Conservation (phyloP, 2,329 filamentous ascomycete genomes). For the Ophiosphaerella korrae region DNA sequence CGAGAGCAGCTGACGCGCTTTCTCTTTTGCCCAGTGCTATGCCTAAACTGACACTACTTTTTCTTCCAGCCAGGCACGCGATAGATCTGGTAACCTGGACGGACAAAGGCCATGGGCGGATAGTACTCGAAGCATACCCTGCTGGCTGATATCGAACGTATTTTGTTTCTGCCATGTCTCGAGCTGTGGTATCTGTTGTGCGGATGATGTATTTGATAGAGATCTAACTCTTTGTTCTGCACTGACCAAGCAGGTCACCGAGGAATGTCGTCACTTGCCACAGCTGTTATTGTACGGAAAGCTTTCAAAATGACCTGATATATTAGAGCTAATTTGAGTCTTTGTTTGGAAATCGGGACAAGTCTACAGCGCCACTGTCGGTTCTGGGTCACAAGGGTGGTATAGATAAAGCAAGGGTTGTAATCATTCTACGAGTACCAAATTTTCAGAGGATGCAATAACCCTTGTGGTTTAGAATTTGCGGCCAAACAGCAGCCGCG, state of each 20-base stretch:
- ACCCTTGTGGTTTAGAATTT: no score
- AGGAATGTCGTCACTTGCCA: no score
- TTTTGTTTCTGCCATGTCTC: no score
- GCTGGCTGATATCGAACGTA: background rate
- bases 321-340: background rate
- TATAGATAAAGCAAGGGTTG: no score
- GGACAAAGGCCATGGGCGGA: constrained; percentile 6
- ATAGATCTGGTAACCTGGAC: constrained; percentile 1
- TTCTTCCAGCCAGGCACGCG: constrained; percentile 16
- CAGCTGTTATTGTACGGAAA: background rate
- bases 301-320: background rate
- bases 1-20: constrained; percentile 1
- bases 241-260: no score
- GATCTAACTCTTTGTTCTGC: no score
- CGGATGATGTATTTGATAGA: no score
- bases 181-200: no score
- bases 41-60: constrained; percentile 15
- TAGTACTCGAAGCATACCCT: background rate
- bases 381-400: constrained; percentile 1
- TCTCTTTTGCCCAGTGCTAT: constrained; percentile 9
- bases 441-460: no score
- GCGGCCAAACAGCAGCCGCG: no score
- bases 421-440: no score
- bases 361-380: constrained; percentile 1
- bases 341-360: constrained; percentile 3